phyloP scores from a whole-genome alignment of 23 red algal genomes.

The Gracilaria gracilis region DNA sequence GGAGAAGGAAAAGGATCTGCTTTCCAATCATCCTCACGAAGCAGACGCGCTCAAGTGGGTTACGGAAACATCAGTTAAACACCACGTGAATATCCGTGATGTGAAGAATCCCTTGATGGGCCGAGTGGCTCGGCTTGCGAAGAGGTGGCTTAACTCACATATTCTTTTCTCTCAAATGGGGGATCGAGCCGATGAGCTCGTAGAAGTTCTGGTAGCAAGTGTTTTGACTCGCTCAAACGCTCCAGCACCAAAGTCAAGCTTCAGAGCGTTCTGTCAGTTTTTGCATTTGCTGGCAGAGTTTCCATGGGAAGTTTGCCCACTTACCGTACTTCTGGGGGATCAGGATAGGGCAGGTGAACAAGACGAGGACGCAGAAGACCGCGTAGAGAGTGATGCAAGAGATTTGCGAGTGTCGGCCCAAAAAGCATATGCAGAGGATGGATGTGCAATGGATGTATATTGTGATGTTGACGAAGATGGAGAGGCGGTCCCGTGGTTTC shows the following conservation, averaged over 20 bases:
- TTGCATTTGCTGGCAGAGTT: conserved; percentile 76
- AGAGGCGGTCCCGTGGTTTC: conserved; percentile 34
- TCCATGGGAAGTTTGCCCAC: conserved; percentile 75
- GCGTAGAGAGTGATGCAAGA: neutral
- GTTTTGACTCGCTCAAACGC: conserved; percentile 22
- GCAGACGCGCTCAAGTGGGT: conserved; percentile 47
- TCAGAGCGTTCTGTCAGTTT: conserved; percentile 74
- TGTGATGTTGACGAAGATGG: conserved; percentile 28
- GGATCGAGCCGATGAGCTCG: conserved; percentile 68
- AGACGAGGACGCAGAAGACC: neutral
- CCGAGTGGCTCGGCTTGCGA: conserved; percentile 63
- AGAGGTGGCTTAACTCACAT: conserved; percentile 81
- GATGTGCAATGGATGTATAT: conserved; percentile 14
- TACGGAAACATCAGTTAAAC: conserved; percentile 51
- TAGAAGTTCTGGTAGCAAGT: conserved; percentile 78
- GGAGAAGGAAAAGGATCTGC: conserved; percentile 54
- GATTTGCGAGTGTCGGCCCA: conserved; percentile 19
- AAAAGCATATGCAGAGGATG: conserved; percentile 19
- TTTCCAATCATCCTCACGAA: neutral
- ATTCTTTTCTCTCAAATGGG: conserved; percentile 73
- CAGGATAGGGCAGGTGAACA: conserved; percentile 6
- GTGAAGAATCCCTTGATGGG: conserved; percentile 43
- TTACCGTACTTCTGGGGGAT: conserved; percentile 46
- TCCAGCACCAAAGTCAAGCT: conserved; percentile 34
- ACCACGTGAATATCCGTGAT: conserved; percentile 54